phyloP scores from a whole-genome alignment of 2,329 filamentous ascomycete species.

The Pseudophaeomoniella oleicola region DNA sequence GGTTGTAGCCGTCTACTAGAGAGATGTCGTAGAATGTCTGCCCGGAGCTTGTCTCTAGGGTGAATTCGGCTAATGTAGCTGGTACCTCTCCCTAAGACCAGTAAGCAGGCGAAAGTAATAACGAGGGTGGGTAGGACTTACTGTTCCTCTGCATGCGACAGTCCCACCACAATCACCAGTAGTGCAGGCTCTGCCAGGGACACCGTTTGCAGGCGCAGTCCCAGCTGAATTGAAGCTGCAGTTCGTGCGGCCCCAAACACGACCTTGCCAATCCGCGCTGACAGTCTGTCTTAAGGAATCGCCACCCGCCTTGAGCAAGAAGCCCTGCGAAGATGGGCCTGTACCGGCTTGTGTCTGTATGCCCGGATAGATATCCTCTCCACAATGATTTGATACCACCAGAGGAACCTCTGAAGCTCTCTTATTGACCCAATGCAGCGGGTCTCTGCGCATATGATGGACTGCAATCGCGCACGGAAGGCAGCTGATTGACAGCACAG shows the following conservation, averaged over 20 bases:
- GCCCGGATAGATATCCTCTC: constrained; percentile 59
- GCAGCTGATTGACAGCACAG: neutral
- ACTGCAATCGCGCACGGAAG: constrained; percentile 4
- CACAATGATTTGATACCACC: constrained; percentile 57
- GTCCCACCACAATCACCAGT: constrained; percentile 65
- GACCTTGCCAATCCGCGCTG: constrained; percentile 61
- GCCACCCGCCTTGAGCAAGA: constrained; percentile 46
- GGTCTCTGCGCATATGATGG: constrained; percentile 14
- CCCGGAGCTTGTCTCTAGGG: constrained; percentile 39
- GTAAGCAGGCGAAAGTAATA: neutral
- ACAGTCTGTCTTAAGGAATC: constrained; percentile 47
- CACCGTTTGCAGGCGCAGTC: constrained; percentile 33
- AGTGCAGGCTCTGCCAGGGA: constrained; percentile 43
- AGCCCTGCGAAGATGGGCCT: constrained; percentile 53
- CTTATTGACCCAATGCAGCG: constrained; percentile 10
- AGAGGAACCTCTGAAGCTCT: constrained; percentile 38
- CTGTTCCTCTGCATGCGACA: constrained; percentile 53
- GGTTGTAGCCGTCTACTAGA: constrained; percentile 71
- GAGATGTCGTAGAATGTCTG: constrained; percentile 78
- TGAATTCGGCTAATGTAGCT: constrained; percentile 69
- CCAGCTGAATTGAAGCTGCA: constrained; percentile 59
- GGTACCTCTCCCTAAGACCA: constrained; percentile 51
- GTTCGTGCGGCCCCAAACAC: constrained; percentile 73
- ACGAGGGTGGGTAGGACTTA: constrained; percentile 29
- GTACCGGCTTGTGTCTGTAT: constrained; percentile 59